A percentile compares a stretch with the other conserved stretches of the same genome.
Evolutionary conservation across 352 stramenopile species (phyloP).

Genomic region (Pythium insidiosum): DNA sequence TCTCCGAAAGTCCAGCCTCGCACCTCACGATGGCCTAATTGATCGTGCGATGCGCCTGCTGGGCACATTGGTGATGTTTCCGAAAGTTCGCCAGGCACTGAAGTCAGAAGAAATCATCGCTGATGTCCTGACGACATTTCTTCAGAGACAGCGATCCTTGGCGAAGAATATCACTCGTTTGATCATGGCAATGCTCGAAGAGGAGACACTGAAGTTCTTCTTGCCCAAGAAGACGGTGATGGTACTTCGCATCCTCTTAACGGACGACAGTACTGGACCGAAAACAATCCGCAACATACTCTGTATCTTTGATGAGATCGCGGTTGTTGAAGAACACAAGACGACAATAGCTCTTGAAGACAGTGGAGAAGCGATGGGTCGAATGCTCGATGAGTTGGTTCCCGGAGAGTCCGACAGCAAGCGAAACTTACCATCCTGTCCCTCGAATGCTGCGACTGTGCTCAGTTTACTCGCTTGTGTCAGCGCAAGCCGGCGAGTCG

Average conservation of each 20-base stretch:
- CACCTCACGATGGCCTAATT: slow-evolving; percentile 39
- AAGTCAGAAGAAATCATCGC: slow-evolving; percentile 70
- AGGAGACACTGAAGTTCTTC: slow-evolving; percentile 79
- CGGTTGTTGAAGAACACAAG: slow-evolving; percentile 69
- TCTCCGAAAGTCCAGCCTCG: slow-evolving; percentile 23
- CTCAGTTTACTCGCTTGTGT: slow-evolving; percentile 33
- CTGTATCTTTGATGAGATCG: slow-evolving; percentile 40
- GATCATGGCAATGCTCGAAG: slow-evolving; percentile 45
- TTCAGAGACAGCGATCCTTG: slow-evolving; percentile 46
- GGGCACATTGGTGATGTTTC: slow-evolving; percentile 46
- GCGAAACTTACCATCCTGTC: slow-evolving; percentile 7
- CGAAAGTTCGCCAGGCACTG: slow-evolving; percentile 41
- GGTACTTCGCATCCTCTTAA: slow-evolving; percentile 48
- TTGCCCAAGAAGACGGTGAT: slow-evolving; percentile 71
- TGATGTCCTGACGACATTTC: slow-evolving; percentile 46
- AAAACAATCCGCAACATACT: slow-evolving; percentile 68
- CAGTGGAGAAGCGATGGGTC: slow-evolving; percentile 35
- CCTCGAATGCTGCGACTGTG: slow-evolving; percentile 33
- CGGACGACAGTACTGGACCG: slow-evolving; percentile 17
- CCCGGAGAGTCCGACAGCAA: too few species aligned
- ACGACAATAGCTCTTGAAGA: slow-evolving; percentile 63
- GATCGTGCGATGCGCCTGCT: slow-evolving; percentile 55
- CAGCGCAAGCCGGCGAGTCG: slow-evolving; percentile 29
- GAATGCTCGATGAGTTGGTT: slow-evolving; percentile 43
- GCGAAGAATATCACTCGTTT: slow-evolving; percentile 62